Evolutionary conservation across 2,329 filamentous ascomycete genomes (phyloP), one percentile per base, ranked within the genome.

Genomic region (Exophiala lecanii-corni): DNA sequence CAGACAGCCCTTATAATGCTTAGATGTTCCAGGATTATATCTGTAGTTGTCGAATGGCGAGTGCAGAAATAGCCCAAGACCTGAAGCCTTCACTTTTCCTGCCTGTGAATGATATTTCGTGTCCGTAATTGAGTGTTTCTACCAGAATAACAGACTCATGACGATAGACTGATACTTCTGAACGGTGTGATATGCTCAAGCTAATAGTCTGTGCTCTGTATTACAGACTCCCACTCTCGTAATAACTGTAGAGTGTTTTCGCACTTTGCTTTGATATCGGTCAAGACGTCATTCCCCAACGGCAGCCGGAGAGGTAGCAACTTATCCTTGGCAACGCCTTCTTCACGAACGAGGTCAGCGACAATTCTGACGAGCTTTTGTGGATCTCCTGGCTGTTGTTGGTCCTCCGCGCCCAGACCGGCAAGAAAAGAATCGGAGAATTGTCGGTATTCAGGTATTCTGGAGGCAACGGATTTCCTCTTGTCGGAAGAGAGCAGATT

Each of bases 311-410:
- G 51, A 0, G 78, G 78, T 1, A 81, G 60, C 15, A 70, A 65
- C 48, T 59, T 72, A 0, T 72, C 75, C 49, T 60, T 57, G 16
- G 66, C 74, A 17, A 63, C 62, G 0, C 76, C 77, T 23, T 66
- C 74, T 36, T 63, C 62, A 5, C 73, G 78, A 51, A 82, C 50
- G 10, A 78, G 63, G 51, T 82, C 78, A 3, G 80, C 67, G 20
- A 78, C 63, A 1, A 75, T 66, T 41, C 60, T 65, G 3, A 64
- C 62, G 0, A 72, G 76, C 63, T 79, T 79, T n/a, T 58, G 60
- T 2, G 76, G 68, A 54, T 81, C 75, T 0, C 78, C 78, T 0
- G 64, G 68, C 60, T 81, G 76, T 0, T 70, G 67, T 13, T 33
- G 26, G 19, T 43, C 32, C 19, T 39, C 34, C 16, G 19, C 35